Percentiles rank a stretch among this genome's conserved stretches.
Evolutionary conservation across 148 eudicot species (phyloP).

Genomic region (Polygonum maritimum): DNA sequence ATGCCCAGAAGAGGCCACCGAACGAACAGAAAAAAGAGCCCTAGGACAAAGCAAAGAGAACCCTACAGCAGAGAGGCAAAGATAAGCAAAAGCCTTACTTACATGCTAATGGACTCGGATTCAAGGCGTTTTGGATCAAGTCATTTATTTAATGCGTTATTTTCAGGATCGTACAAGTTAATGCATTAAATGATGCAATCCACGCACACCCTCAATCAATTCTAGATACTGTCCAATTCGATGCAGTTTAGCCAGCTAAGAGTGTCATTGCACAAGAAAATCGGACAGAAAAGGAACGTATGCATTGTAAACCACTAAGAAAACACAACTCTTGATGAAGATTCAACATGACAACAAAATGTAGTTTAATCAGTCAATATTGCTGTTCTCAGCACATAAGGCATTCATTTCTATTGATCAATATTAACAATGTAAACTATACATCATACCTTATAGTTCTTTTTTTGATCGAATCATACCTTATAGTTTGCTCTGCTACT

Average conservation of each 20-base stretch:
- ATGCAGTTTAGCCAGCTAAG: too few relatives aligned
- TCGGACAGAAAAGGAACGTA: neutral
- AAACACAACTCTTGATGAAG: neutral
- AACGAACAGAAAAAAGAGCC: slow-evolving; percentile 48
- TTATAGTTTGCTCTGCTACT: slow-evolving; percentile 37
- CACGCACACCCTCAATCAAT: too few relatives aligned
- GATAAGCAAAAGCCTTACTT: neutral
- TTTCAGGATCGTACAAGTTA: too few relatives aligned
- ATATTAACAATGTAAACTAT: neutral
- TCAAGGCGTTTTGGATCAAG: too few relatives aligned
- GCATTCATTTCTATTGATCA: neutral
- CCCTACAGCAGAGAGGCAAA: slow-evolving; percentile 28
- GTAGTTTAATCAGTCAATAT: neutral
- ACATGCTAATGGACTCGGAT: neutral
- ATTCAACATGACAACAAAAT: neutral
- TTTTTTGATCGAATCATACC: slow-evolving; percentile 20
- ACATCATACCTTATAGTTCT: slow-evolving; percentile 26
- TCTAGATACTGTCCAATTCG: too few relatives aligned
- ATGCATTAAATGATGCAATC: too few relatives aligned
- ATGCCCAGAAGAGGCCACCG: slow-evolving; percentile 59
- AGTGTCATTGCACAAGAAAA: neutral
- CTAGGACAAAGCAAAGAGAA: slow-evolving; percentile 36
- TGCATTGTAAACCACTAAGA: neutral
- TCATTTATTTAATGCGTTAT: too few relatives aligned
- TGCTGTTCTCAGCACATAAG: neutral